A percentile compares a stretch with the other conserved stretches of the same genome.
These are phyloP conservation scores for Hypoxylon sp. DNA, from an alignment of 2,329 filamentous ascomycete species.

Conservation along the genomic window DNA sequence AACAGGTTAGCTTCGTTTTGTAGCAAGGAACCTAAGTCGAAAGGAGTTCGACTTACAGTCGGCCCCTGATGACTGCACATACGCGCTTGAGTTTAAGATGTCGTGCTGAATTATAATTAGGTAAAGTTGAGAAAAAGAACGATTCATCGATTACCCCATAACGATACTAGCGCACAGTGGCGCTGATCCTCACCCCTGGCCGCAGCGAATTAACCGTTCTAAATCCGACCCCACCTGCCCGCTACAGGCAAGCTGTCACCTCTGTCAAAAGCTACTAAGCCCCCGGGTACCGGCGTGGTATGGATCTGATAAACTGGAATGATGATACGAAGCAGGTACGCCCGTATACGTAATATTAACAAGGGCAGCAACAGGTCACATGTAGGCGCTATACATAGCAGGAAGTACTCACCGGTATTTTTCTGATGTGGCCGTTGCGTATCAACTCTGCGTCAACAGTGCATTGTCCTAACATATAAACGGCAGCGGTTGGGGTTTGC, in stretches of 20 bases:
- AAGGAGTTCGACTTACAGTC: slow-evolving; percentile 2
- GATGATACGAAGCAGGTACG: slow-evolving; percentile 28
- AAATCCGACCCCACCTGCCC: slow-evolving; percentile 27
- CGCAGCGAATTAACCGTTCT: slow-evolving; percentile 25
- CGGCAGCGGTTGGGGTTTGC: slow-evolving; percentile 30
- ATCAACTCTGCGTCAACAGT: not conserved
- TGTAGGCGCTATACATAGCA: slow-evolving; percentile 1
- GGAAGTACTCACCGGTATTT: slow-evolving; percentile 10
- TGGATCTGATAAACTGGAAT: slow-evolving; percentile 41
- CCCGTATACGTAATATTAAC: slow-evolving; percentile 18
- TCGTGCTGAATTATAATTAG: slow-evolving; percentile 13
- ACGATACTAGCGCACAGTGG: slow-evolving; percentile 26
- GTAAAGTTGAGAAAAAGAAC: not conserved
- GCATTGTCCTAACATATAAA: slow-evolving; percentile 16
- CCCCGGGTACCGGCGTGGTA: not conserved
- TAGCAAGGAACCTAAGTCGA: slow-evolving; percentile 1
- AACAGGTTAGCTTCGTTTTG: slow-evolving; percentile 2
- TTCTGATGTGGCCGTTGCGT: slow-evolving; percentile 22
- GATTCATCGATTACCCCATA: slow-evolving; percentile 29
- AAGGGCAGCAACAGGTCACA: not conserved
- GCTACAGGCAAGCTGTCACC: slow-evolving; percentile 28
- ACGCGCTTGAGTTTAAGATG: slow-evolving; percentile 3
- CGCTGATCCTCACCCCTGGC: slow-evolving; percentile 25
- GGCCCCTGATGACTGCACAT: slow-evolving; percentile 19
- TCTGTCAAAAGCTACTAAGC: slow-evolving; percentile 7